Percentiles rank a stretch among this genome's conserved stretches.
These are phyloP conservation scores for Nannochloris sp. DNA, from an alignment of 139 green algal genomes.

Conservation along the genomic window DNA sequence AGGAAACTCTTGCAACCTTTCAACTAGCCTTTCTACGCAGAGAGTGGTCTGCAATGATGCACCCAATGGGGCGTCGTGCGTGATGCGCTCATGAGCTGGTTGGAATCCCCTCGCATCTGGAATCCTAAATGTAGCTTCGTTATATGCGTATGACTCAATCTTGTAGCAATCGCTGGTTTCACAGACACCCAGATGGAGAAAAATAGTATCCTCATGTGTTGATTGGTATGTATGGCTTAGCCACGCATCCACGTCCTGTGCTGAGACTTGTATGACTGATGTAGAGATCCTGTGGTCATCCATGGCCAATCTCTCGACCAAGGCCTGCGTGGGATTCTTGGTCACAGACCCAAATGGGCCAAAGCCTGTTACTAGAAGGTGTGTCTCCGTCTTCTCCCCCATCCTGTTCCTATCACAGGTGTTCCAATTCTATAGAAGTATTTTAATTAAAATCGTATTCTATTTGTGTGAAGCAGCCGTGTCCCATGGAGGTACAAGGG, in stretches of 20 bases:
- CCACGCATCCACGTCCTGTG: neutral
- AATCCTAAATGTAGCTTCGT: constrained; percentile 35
- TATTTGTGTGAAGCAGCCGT: no score
- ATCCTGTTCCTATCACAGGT: no score
- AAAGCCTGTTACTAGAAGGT: constrained; percentile 7
- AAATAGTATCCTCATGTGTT: neutral
- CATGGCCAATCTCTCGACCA: constrained; percentile 20
- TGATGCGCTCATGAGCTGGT: constrained; percentile 5
- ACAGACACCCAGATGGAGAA: constrained; percentile 37
- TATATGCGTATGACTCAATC: constrained; percentile 32
- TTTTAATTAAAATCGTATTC: no score
- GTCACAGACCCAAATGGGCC: constrained; percentile 10
- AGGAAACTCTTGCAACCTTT: neutral
- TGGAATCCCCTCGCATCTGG: constrained; percentile 24
- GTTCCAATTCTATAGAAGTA: no score
- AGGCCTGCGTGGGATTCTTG: constrained; percentile 20
- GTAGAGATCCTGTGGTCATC: neutral
- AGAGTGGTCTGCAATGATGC: neutral
- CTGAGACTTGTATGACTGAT: no score
- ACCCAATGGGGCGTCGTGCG: neutral
- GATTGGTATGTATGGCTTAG: neutral
- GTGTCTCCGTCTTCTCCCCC: no score
- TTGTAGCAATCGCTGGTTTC: constrained; percentile 7
- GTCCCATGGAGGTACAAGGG: no score
- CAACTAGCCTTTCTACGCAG: neutral